Evolutionary conservation across 1,139 yeast genomes (phyloP), one percentile per base, ranked within the genome.

Genomic region (Blastobotrys persicus): DNA sequence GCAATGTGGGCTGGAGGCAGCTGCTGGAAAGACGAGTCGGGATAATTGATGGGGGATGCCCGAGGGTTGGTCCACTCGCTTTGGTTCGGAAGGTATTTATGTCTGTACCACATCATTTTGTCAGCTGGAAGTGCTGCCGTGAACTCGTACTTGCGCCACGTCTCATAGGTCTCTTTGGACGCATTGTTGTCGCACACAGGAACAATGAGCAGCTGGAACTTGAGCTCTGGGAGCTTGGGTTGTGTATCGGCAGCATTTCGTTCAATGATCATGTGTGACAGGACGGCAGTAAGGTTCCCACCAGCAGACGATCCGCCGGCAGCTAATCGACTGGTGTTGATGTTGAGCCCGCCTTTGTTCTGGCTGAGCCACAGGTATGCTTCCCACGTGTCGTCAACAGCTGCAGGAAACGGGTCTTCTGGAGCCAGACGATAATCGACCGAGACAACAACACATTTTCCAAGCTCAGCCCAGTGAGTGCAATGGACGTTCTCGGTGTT

Each of bases 401-500:
- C 70, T 6, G 78, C 77, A 2, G 80, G 80, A 55, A 65, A 76
- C 17, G 77, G 76, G 55, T 65, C 56, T 57, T 76, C 78, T 3
- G 80, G 80, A 0, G 78, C 79, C 46, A 74, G 60, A 31, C 78
- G 55, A 57, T 75, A 75, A 53, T 75, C 78, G n/a, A 62, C 63
- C 7, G 58, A 53, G 11, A 47, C 46, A 18, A 47, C 50, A 9
- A 47, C 44, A 50, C 55, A 39, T 4, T 26, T 5, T 11, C 46
- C 49, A 3, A 20, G 20, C 12, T 31, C 11, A 16, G 46, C 43
- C 39, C 42, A 46, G 9, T 32, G 18, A n/a, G 49, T 42, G 37
- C 45, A 40, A 23, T 42, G 45, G 11, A 32, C 67, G 60, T 75
- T 74, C 50, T 76, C 79, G 3, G 78, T 71, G 46, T 54, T 60